phyloP scores from a whole-genome alignment of 345 rosid species.

The Laguncularia racemosa region DNA sequence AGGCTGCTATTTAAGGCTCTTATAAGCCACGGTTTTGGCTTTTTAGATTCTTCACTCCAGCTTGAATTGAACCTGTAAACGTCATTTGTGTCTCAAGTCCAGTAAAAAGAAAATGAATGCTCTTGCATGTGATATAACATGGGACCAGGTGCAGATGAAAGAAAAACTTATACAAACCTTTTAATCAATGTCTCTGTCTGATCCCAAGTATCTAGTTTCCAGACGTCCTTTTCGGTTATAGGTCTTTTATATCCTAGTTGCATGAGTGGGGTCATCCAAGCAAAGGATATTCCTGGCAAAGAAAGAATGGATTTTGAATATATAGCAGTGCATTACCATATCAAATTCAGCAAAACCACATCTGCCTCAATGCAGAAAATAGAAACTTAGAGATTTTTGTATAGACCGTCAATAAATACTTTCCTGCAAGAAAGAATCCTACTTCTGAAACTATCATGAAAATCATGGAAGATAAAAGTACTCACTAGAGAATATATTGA shows the following conservation, averaged over 20 bases:
- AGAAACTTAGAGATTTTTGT: not conserved
- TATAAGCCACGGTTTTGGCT: conserved; percentile 78
- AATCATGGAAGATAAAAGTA: conserved; percentile 3
- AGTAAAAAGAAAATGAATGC: not conserved
- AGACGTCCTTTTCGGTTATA: conserved; percentile 81
- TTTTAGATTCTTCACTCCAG: conserved; percentile 68
- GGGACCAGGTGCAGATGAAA: conserved; percentile 8
- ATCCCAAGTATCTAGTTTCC: conserved; percentile 96
- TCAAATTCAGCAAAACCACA: not conserved
- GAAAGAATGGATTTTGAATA: conserved; percentile 5
- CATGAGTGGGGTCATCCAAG: conserved; percentile 93
- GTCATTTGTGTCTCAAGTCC: not conserved
- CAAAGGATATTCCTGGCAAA: conserved; percentile 56
- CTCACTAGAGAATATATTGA: conserved; percentile 74
- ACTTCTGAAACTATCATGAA: not conserved
- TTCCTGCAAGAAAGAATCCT: not conserved
- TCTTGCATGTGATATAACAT: not conserved
- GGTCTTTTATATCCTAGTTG: conserved; percentile 77
- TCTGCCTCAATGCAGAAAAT: not conserved
- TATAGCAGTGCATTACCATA: not conserved
- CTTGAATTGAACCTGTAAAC: conserved; percentile 59
- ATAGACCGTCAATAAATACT: too few relatives aligned
- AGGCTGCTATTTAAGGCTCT: conserved; percentile 79
- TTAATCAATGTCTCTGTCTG: conserved; percentile 59
- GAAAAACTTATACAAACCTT: conserved; percentile 34